Conservation (phyloP, 2,329 filamentous ascomycete species). For the Neurospora sp. region DNA sequence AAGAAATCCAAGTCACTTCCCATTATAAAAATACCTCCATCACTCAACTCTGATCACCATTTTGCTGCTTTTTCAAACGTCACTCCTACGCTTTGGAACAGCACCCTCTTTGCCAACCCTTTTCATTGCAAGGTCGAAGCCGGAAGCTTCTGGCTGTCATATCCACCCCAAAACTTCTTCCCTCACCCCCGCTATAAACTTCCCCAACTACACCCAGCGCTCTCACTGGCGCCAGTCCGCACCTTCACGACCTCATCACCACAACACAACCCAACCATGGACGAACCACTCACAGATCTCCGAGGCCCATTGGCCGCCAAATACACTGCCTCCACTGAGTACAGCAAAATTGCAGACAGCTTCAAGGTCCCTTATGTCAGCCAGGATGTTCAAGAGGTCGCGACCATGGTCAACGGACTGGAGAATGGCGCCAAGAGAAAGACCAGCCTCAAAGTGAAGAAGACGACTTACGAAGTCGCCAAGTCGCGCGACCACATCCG, state of each 20-base stretch:
- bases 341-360: conserved; percentile 21
- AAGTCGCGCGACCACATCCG: conserved; percentile 52
- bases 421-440: conserved; percentile 50
- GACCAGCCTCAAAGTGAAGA: conserved; percentile 63
- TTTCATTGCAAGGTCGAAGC: not conserved
- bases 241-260: not conserved
- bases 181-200: not conserved
- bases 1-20: not conserved
- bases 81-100: not conserved
- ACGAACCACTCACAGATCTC: not conserved
- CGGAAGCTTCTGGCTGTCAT: conserved; percentile 2
- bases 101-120: not conserved
- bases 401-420: conserved; percentile 54
- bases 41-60: not conserved
- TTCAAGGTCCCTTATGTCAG: conserved; percentile 49
- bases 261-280: conserved; percentile 10
- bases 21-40: not conserved
- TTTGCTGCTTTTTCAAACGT: not conserved
- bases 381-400: conserved; percentile 62
- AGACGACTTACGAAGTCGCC: conserved; percentile 63
- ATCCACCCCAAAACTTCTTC: conserved; percentile 9
- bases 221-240: not conserved
- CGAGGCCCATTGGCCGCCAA: conserved; percentile 8
- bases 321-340: conserved; percentile 18
- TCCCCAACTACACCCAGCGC: conserved; percentile 5